Evolutionary conservation across 495 filamentous ascomycete genomes (phyloP), one percentile per base, ranked within the genome.

Genomic region (Friedmanniomyces endolithicus): DNA sequence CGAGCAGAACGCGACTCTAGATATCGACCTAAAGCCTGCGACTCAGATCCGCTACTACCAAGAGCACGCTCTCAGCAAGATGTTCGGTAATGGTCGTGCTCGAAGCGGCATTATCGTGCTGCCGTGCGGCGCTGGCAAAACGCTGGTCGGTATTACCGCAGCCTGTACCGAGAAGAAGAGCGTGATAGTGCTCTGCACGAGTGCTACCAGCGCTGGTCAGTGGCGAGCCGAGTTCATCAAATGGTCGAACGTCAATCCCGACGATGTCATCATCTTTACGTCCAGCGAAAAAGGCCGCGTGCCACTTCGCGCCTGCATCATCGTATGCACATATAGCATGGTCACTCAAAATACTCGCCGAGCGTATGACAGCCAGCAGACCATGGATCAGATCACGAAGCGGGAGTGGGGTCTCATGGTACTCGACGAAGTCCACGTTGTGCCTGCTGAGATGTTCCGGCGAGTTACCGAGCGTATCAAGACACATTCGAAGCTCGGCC

Each of bases 331-430:
- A 0, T 99, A 99, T 67, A 88, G 88, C 45, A 99, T 99, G 92
- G 88, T 99, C 11, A 92, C 90, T 9, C 85, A 94, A 64, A 87
- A 85, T 22, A 75, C 86, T 33, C 82, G 84, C 51, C 77, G 92
- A 22, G 90, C 94, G 16, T 81, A 97, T 63, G 92, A 99, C 65
- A 83, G 88, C 34, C 80, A 90, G 66, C 94, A 95, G 72, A 94
- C 97, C 83, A 96, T 97, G 92, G 85, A 95, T 52, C 97, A 95
- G 69, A 77, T 99, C 56, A 79, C 76, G 29, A 74, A 74, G n/a
- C 82, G 90, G 52, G 92, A 99, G 77, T 97, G 92, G 94, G 92
- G 92, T 64, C 75, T 99, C 43, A 88, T 99, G 84, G 87, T 99
- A 57, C 78, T 97, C 6, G 92, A 99, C 67, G 92, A 99, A 68